Conservation (phyloP, 2,329 filamentous ascomycete species). For the Biscogniauxia sp. region DNA sequence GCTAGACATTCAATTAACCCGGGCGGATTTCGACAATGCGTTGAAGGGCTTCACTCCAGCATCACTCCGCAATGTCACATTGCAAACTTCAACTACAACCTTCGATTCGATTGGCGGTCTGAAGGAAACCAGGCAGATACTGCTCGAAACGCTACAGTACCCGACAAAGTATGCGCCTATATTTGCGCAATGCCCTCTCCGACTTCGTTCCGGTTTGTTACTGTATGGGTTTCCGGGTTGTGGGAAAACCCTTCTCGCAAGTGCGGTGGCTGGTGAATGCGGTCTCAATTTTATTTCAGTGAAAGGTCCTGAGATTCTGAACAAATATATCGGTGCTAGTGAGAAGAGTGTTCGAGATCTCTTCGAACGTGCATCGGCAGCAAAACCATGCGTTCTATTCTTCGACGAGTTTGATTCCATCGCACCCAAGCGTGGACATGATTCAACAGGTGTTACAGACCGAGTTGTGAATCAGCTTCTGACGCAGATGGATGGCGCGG, state of each 20-base stretch:
- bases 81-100: conserved; percentile 89
- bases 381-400: conserved; percentile 90
- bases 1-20: conserved; percentile 56
- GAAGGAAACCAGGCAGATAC: conserved; percentile 79
- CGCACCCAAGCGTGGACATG: conserved; percentile 93
- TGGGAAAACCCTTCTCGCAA: conserved; percentile 93
- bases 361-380: conserved; percentile 88
- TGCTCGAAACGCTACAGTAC: conserved; percentile 93
- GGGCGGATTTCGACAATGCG: conserved; percentile 77
- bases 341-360: conserved; percentile 95
- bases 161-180: conserved; percentile 98
- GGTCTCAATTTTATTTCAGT: conserved; percentile 98
- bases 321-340: conserved; percentile 98
- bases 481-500: conserved; percentile 98
- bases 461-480: conserved; percentile 96
- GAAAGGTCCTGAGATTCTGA: conserved; percentile 96
- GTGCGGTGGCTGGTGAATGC: conserved; percentile 95
- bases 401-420: conserved; percentile 99
- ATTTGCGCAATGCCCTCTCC: conserved; percentile 90
- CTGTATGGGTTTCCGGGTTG: conserved; percentile 95
- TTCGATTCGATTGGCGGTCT: conserved; percentile 92
- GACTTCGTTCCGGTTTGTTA: conserved; percentile 88
- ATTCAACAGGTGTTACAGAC: conserved; percentile 97
- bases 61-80: conserved; percentile 87
- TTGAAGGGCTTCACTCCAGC: conserved; percentile 92